Conservation (phyloP, 305 asterid species). For the Fraxinus dipetala region DNA sequence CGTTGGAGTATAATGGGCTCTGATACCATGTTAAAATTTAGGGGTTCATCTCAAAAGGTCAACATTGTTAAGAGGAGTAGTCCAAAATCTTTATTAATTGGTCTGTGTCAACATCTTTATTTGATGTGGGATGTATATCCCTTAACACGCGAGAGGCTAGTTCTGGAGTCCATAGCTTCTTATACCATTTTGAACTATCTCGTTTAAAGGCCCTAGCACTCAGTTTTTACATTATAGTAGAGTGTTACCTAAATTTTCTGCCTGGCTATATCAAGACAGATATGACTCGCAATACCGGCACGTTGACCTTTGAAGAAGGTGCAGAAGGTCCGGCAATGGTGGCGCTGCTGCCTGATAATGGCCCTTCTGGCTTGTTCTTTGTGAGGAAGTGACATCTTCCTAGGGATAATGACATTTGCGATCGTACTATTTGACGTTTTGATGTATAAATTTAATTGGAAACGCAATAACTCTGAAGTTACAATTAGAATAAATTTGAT, state of each 20-base stretch:
- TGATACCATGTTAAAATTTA: no score
- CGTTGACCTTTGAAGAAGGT: slow-evolving; percentile 45
- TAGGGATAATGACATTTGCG: slow-evolving; percentile 10
- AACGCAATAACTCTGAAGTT: no score
- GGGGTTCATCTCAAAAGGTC: no score
- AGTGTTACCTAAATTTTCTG: slow-evolving; percentile 25
- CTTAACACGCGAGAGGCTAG: no score
- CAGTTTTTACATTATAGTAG: neutral
- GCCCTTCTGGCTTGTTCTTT: slow-evolving; percentile 53
- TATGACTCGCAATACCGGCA: slow-evolving; percentile 33
- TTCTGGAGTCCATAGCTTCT: no score
- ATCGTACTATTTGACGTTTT: neutral
- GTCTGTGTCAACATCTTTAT: no score
- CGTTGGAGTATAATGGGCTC: no score
- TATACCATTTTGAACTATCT: neutral
- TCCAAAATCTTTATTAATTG: no score
- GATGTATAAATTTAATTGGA: neutral
- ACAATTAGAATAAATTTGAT: neutral
- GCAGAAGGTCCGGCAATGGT: slow-evolving; percentile 44
- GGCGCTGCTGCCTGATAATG: slow-evolving; percentile 43
- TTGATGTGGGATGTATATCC: no score
- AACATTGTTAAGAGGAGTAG: no score
- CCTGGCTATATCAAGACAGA: slow-evolving; percentile 62
- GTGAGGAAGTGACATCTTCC: slow-evolving; percentile 17
- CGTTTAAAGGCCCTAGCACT: neutral